Evolutionary conservation across 768 basidiomycete species (phyloP).

Genomic region (Baorangia bicolor): DNA sequence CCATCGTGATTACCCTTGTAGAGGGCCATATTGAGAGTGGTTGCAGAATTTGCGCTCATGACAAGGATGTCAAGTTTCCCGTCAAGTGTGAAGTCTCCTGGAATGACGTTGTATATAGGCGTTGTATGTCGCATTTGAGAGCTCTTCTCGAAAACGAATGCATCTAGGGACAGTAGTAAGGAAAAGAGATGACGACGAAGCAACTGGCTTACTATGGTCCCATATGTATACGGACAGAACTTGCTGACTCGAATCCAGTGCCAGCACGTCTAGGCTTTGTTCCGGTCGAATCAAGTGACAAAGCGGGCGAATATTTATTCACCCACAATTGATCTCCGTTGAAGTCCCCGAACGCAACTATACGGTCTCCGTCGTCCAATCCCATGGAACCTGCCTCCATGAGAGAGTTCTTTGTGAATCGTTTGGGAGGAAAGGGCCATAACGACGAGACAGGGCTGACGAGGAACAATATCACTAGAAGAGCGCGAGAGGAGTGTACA

Average conservation of each 20-base stretch:
- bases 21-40: constrained; percentile 62
- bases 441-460: constrained; percentile 31
- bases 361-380: constrained; percentile 63
- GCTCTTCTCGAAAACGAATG: constrained; percentile 54
- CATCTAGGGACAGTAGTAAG: constrained; percentile 40
- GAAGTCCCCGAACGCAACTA: constrained; percentile 93
- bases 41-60: constrained; percentile 62
- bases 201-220: constrained; percentile 66
- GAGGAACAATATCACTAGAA: constrained; percentile 21
- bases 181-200: neutral
- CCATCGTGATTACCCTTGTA: constrained; percentile 64
- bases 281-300: neutral
- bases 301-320: neutral
- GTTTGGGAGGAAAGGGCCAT: constrained; percentile 90
- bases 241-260: constrained; percentile 73
- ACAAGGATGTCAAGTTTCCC: constrained; percentile 89
- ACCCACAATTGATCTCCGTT: constrained; percentile 93
- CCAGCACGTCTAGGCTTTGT: constrained; percentile 74
- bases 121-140: constrained; percentile 53
- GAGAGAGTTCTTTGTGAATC: constrained; percentile 79
- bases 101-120: constrained; percentile 77
- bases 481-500: neutral
- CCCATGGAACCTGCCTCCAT: constrained; percentile 81
- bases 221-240: constrained; percentile 77
- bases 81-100: constrained; percentile 91